These are phyloP conservation scores for Lipomyces spencermartinsiae DNA, from an alignment of 805 yeast species.

Conservation along the genomic window DNA sequence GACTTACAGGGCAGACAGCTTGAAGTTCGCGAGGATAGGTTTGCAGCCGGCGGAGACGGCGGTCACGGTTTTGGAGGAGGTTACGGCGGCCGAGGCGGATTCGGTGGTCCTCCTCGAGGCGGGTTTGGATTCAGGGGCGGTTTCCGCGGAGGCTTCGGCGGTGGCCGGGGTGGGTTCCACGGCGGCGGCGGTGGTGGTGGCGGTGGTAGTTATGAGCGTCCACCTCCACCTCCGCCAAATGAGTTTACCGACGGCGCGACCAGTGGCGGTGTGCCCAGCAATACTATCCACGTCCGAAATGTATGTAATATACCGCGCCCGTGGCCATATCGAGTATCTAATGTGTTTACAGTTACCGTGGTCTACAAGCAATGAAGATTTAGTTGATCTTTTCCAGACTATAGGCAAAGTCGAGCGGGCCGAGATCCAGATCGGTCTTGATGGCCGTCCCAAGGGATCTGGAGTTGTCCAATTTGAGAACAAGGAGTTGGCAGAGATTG, in stretches of 20 bases:
- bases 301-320: conserved; percentile 13
- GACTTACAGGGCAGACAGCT: conserved; percentile 76
- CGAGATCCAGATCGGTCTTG: conserved; percentile 67
- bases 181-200: conserved; percentile 1
- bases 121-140: conserved; percentile 19
- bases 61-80: conserved; percentile 37
- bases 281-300: conserved; percentile 71
- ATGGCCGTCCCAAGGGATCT: conserved; percentile 76
- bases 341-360: conserved; percentile 61
- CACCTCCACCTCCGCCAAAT: conserved; percentile 35
- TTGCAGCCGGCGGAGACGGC: conserved; percentile 31
- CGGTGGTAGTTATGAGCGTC: conserved; percentile 11
- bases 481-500: conserved; percentile 70
- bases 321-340: background rate
- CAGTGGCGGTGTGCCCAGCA: conserved; percentile 67
- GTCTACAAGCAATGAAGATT: conserved; percentile 85
- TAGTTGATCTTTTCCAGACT: conserved; percentile 83
- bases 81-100: conserved; percentile 18
- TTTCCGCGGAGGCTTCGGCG: conserved; percentile 16
- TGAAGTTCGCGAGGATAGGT: conserved; percentile 77
- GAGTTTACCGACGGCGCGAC: conserved; percentile 71
- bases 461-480: conserved; percentile 84
- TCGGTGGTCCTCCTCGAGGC: conserved; percentile 5
- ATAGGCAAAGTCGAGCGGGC: conserved; percentile 78
- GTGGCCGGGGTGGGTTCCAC: conserved; percentile 10